Base-by-base conservation (phyloP, 2,329 filamentous ascomycete species). In the Grosmannia huntii region DNA sequence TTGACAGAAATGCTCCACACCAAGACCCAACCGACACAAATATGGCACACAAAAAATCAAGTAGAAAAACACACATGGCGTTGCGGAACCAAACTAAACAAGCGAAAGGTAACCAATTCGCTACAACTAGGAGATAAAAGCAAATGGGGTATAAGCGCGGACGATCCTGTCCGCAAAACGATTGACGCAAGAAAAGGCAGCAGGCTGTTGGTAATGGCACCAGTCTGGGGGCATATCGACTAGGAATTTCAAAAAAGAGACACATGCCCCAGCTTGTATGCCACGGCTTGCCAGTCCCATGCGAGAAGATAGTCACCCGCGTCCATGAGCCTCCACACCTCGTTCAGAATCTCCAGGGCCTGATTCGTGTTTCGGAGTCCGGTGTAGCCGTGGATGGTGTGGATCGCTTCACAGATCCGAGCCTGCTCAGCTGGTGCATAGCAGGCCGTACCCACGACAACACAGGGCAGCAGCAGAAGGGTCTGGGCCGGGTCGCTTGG, bases 261-360 rank as follows among this genome's bases (percentile, higher is more conserved):
- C 67, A 83, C 78, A 41, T 84, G 72, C 0, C 72, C 74, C 68
- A 83, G 75, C 9, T 71, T 65, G 57, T 72, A 69, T 1, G 81
- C 81, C 31, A 84, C 74, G 4, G 72, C 71, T 61, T 84, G 81
- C 82, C 82, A 85, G 66, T 86, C 83, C 83, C 83, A 86, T 9
- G 79, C 80, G 21, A 74, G 73, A 28, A 73, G 64, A 77, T 80
- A 84, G 55, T 84, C 78, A 23, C 76, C 79, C 11, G 68, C 67
- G 28, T 78, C 79, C 80, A 85, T 84, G 25, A 80, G 71, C 25
- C 72, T 68, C 82, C 82, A 85, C 3, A 85, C 72, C 63, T 79
- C 76, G 62, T 82, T 77, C 14, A 85, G 73, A 1, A 85, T 68
- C 60, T 80, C 71, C 19, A 71, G 62, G 3, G 78, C 77, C 14